Evolutionary conservation across 768 basidiomycete genomes (phyloP).

Genomic region (Fistulinella prunicolor): DNA sequence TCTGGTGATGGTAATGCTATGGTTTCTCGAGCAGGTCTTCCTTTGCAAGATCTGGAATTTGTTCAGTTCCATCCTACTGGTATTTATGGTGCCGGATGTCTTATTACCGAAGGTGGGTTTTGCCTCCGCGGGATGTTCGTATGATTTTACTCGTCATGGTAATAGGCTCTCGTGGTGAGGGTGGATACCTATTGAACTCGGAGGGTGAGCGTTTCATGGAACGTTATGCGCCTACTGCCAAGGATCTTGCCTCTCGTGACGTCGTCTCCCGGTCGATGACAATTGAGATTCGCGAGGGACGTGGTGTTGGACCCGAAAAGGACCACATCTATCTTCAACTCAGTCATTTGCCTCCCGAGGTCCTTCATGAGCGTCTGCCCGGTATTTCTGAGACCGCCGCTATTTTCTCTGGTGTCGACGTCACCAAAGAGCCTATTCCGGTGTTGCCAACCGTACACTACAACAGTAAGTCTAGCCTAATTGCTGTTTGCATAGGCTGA

Average conservation of each 20-base stretch:
- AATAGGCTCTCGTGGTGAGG: conserved; percentile 95
- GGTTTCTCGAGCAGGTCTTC: conserved; percentile 94
- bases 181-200: conserved; percentile 96
- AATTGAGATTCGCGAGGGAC: conserved; percentile 96
- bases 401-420: conserved; percentile 98
- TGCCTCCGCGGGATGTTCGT: background rate
- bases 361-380: conserved; percentile 94
- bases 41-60: conserved; percentile 96
- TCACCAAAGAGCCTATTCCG: conserved; percentile 99
- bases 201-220: conserved; percentile 99
- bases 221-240: conserved; percentile 98
- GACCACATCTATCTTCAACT: conserved; percentile 97
- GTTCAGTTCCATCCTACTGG: conserved; percentile 99
- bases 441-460: conserved; percentile 98
- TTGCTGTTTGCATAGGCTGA: conserved; percentile 12
- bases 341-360: conserved; percentile 93
- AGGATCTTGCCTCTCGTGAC: conserved; percentile 98
- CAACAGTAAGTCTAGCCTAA: conserved; percentile 68
- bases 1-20: conserved; percentile 99
- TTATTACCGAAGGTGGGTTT: conserved; percentile 89
- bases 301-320: conserved; percentile 97
- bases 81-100: conserved; percentile 98
- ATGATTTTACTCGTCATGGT: background rate
- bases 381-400: conserved; percentile 99
- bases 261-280: conserved; percentile 99